Conservation (phyloP, 2,329 filamentous ascomycete genomes). For the Arthroderma uncinatum region DNA sequence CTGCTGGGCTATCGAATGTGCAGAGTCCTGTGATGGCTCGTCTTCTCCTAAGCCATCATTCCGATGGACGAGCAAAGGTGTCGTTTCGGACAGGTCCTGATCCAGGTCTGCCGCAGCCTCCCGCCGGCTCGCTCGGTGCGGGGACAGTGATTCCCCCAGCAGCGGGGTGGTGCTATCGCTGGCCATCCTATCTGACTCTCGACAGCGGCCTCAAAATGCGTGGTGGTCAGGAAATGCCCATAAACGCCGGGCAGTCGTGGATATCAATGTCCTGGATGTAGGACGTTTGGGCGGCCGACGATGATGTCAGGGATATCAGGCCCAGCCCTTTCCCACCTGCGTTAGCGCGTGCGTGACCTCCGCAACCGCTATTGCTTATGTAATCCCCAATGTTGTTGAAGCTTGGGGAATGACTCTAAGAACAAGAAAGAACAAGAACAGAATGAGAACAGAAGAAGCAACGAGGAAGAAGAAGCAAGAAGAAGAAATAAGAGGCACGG, state of each 20-base stretch:
- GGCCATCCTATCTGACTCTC: not conserved
- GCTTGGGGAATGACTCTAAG: not conserved
- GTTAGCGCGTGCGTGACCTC: not conserved
- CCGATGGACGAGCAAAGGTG: slow-evolving; percentile 31
- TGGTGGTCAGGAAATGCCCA: not conserved
- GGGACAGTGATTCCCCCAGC: not conserved
- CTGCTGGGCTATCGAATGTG: not conserved
- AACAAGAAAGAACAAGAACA: too few relatives aligned
- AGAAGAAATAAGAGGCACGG: too few relatives aligned
- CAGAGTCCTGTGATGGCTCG: not conserved
- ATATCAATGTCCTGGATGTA: not conserved
- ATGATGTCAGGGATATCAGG: not conserved
- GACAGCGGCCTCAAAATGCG: not conserved
- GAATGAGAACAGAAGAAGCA: too few relatives aligned
- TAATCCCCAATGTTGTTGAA: not conserved
- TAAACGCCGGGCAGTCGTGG: not conserved
- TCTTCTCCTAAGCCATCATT: slow-evolving; percentile 18
- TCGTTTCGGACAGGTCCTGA: slow-evolving; percentile 27
- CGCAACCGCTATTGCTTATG: not conserved
- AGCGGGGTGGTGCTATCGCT: not conserved
- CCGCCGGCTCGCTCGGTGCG: not conserved
- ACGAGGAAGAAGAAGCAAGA: too few relatives aligned
- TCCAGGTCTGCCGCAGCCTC: not conserved
- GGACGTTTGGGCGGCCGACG: not conserved
- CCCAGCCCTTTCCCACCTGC: not conserved